phyloP scores from a whole-genome alignment of 768 basidiomycete genomes.

The Lentinula sp. region DNA sequence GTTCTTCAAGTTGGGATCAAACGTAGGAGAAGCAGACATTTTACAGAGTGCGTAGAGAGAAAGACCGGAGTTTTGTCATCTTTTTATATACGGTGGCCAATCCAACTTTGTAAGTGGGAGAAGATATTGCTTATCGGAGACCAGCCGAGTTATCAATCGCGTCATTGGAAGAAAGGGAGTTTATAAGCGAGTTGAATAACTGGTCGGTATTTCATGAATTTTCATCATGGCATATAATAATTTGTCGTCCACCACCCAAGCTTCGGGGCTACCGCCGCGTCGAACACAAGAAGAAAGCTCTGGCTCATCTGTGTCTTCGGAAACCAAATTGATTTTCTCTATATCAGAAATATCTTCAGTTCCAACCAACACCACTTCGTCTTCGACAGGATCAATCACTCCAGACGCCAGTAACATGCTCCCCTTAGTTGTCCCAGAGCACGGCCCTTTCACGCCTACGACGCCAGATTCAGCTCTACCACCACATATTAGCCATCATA shows the following conservation, averaged over 20 bases:
- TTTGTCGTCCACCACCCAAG: neutral
- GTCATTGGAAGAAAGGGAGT: no score
- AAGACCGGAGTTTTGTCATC: neutral
- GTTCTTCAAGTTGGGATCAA: conserved; percentile 24
- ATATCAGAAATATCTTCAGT: neutral
- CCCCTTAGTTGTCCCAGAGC: conserved; percentile 26
- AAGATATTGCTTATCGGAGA: neutral
- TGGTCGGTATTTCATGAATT: neutral
- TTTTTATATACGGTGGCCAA: neutral
- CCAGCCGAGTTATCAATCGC: neutral
- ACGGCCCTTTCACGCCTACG: conserved; percentile 12
- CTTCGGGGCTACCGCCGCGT: neutral
- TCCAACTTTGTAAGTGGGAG: neutral
- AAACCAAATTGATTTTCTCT: neutral
- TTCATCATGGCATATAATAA: neutral
- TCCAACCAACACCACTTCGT: neutral
- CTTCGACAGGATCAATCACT: neutral
- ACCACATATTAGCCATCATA: neutral
- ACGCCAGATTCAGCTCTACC: conserved; percentile 1
- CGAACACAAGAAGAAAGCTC: neutral
- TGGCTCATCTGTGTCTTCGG: neutral
- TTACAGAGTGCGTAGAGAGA: neutral
- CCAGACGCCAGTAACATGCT: neutral
- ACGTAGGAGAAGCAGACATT: neutral
- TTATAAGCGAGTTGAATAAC: no score